These are phyloP conservation scores for Dioszegia aurantiaca DNA, from an alignment of 768 basidiomycete species.

Conservation along the genomic window DNA sequence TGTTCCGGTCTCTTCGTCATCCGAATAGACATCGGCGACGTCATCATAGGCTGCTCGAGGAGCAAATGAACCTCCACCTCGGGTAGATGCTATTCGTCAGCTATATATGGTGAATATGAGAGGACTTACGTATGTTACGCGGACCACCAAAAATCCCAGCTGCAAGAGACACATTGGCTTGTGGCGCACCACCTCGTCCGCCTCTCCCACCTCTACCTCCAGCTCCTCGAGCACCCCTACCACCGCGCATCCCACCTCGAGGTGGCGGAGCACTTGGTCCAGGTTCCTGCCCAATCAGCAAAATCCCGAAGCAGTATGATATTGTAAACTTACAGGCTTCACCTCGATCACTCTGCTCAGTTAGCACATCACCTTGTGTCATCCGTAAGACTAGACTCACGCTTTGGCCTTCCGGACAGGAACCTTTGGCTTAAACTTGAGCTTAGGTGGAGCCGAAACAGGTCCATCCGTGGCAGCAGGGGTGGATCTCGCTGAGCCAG, in stretches of 20 bases:
- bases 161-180: constrained; percentile 22
- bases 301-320: background rate
- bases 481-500: constrained; percentile 13
- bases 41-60: constrained; percentile 20
- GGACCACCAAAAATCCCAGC: constrained; percentile 40
- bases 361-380: constrained; percentile 4
- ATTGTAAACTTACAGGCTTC: constrained; percentile 30
- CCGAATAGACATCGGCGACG: constrained; percentile 37
- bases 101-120: background rate
- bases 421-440: constrained; percentile 46
- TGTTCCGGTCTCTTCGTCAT: constrained; percentile 35
- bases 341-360: constrained; percentile 34
- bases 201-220: constrained; percentile 17
- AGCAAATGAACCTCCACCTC: constrained; percentile 17
- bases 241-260: constrained; percentile 24
- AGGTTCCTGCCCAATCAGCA: constrained; percentile 7
- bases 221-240: constrained; percentile 18
- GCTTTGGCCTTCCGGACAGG: constrained; percentile 36
- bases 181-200: constrained; percentile 18
- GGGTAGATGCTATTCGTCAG: background rate
- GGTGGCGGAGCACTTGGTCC: constrained; percentile 9
- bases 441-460: constrained; percentile 17
- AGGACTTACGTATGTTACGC: constrained; percentile 19
- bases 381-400: constrained; percentile 20
- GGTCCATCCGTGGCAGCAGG: constrained; percentile 8